Conservation (phyloP, 805 yeast species). For the Wickerhamiella parazyma region DNA sequence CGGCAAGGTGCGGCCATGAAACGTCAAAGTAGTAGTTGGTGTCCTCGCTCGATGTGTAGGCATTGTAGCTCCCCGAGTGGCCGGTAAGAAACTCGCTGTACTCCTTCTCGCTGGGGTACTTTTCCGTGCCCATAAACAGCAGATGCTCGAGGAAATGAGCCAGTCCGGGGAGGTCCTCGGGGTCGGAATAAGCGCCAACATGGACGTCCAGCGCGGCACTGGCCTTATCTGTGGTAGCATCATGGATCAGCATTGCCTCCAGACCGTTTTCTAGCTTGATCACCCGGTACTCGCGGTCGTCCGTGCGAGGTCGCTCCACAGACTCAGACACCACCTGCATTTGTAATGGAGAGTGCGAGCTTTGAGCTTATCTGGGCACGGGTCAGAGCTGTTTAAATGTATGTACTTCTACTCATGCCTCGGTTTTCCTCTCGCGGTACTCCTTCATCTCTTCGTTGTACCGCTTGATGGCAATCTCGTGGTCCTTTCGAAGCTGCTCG, state of each 20-base stretch:
- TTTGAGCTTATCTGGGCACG: too few relatives aligned
- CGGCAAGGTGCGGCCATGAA: constrained; percentile 57
- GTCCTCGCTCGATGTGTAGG: constrained; percentile 77
- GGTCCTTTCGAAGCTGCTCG: background rate
- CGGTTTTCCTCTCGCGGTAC: background rate
- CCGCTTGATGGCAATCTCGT: background rate
- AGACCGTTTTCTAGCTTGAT: constrained; percentile 60
- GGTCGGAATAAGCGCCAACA: constrained; percentile 73
- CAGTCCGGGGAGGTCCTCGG: constrained; percentile 53
- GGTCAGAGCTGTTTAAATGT: too few relatives aligned
- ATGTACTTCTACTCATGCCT: background rate
- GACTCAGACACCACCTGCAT: constrained; percentile 6
- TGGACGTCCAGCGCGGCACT: constrained; percentile 64
- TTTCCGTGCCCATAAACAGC: constrained; percentile 66
- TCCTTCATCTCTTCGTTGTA: background rate
- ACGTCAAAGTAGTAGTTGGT: constrained; percentile 89
- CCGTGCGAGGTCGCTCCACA: constrained; percentile 29
- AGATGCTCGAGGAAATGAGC: constrained; percentile 88
- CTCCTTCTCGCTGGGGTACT: constrained; percentile 64
- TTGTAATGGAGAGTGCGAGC: background rate
- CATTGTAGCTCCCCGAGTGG: constrained; percentile 83
- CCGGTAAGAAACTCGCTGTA: constrained; percentile 60
- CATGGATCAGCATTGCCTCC: constrained; percentile 55
- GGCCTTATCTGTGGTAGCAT: constrained; percentile 49
- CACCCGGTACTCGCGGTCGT: constrained; percentile 63